Evolutionary conservation across 306 rosid species (phyloP), one percentile per base, ranked within the genome.

Genomic region (Ochetophila trinervis): DNA sequence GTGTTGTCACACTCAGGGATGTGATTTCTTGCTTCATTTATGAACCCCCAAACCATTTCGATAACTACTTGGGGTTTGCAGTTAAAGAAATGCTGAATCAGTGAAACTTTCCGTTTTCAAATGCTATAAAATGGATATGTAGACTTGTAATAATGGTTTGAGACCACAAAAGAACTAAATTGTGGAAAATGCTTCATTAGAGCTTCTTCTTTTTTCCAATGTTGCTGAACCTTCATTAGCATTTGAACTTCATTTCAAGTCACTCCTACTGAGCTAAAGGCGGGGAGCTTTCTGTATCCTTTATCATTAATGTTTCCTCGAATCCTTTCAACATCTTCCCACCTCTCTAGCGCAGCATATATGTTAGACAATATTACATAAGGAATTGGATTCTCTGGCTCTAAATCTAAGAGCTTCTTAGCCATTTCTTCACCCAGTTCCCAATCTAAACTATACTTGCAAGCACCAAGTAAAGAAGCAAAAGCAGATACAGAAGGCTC

Each of bases 1-100:
- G 97, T 53, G 83, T 90, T 72, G 76, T 87, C 53, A 93, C 97
- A 20, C 88, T 93, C 69, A 84, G 99, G 83, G 99, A 93, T 63
- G 96, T 87, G 60, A 93, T 93, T 70, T 82, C 96, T 65, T 86
- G 98, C 80, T 93, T 90, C 77, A 83, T 87, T 70, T 70, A 65
- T 16, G 97, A 89, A 57, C 98, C 98, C 17, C 63, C 85, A 53
- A 79, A 86, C 71, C 87, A 89, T 72, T 83, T 89, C 30, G 87
- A 89, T 24, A 78, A 77, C 64, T 68, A 82, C 79, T 74, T 87
- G 3, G 91, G 85, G 32, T 78, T 85, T 51, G 79, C 94, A 7
- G 85, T 82, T 23, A 80, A 86, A 54, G 96, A 89, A 75, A 84
- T 87, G 84, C 40, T 88, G 69, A 74, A 71, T 65, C 68, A 66